A percentile compares a stretch with the other conserved stretches of the same genome.
Conservation (phyloP, 192 early-diverging fungal genomes). For the Entomortierella parvispora region DNA sequence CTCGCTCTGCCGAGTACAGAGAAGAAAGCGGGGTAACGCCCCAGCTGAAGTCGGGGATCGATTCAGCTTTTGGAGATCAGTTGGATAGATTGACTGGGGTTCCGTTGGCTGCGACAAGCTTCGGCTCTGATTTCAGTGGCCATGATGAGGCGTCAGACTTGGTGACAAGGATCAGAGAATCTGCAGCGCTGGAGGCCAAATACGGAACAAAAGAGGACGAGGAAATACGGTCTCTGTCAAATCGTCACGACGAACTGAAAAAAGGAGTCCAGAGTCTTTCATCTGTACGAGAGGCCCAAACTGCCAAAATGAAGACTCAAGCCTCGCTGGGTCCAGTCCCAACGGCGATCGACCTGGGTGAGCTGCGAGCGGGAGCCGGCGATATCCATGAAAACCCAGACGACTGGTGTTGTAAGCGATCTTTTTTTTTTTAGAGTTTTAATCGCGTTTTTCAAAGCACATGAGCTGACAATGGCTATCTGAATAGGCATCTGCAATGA, state of each 20-base stretch:
- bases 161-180: slow-evolving; percentile 19
- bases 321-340: slow-evolving; percentile 46
- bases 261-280: slow-evolving; percentile 25
- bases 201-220: slow-evolving; percentile 20
- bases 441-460: background rate
- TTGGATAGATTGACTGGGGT: slow-evolving; percentile 21
- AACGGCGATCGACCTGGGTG: slow-evolving; percentile 36
- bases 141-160: slow-evolving; percentile 19
- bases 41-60: background rate
- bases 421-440: background rate
- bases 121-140: background rate
- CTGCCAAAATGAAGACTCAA: background rate
- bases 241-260: slow-evolving; percentile 31
- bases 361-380: slow-evolving; percentile 26
- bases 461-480: background rate
- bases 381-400: slow-evolving; percentile 50
- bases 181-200: slow-evolving; percentile 19
- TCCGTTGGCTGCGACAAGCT: background rate
- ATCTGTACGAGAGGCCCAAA: slow-evolving; percentile 1
- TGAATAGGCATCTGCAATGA: slow-evolving; percentile 65
- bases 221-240: slow-evolving; percentile 24
- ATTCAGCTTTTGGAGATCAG: slow-evolving; percentile 19
- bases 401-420: slow-evolving; percentile 64
- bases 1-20: background rate
- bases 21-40: too few relatives aligned